Evolutionary conservation across 179 eudicot genomes (phyloP), one percentile per base, ranked within the genome.

Genomic region (Camellia oleifera): DNA sequence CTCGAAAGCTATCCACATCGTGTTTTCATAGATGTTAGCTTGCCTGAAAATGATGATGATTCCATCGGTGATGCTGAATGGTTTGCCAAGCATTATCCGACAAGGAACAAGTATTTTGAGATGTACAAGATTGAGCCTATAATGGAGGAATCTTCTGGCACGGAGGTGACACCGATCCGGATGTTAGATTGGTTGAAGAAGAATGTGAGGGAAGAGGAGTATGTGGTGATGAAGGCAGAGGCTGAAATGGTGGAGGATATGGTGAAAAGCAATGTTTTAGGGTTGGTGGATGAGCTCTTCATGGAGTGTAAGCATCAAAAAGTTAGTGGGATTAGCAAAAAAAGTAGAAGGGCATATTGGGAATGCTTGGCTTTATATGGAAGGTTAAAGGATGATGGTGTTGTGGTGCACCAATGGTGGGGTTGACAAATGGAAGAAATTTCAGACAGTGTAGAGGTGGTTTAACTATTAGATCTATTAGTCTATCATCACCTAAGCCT

Each of bases 401-500:
- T 93, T 77, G 97, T 94, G 44, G 98, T 94, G 23, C 97, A 92
- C 72, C 97, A 94, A 63, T 92, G 97, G 95, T 93, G 97, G 92
- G 90, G 86, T 17, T 89, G 83, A 14, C 11, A 57, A 13, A 8
- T 10, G 11, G 61, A 9, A 57, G 40, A 32, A 32, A 32, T 32
- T 32, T 32, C 40, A 32, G 40, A 32, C 40, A 32, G 40, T 32
- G 40, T 32, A 32, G 1, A 32, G 40, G 40, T 32, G 40, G 40
- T 32, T 32, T 32, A 32, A 32, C 40, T 32, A 32, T 32, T 32
- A 32, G 40, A 32, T 32, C 40, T 32, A 32, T 32, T 26, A 32
- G 40, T 32, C 40, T 32, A 32, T 32, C 2, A 32, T 32, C 40
- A 32, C 40, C 40, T 32, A 32, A 32, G 2, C 40, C 40, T 32